phyloP scores from a whole-genome alignment of 352 stramenopile species.

The Detonula confervacea region DNA sequence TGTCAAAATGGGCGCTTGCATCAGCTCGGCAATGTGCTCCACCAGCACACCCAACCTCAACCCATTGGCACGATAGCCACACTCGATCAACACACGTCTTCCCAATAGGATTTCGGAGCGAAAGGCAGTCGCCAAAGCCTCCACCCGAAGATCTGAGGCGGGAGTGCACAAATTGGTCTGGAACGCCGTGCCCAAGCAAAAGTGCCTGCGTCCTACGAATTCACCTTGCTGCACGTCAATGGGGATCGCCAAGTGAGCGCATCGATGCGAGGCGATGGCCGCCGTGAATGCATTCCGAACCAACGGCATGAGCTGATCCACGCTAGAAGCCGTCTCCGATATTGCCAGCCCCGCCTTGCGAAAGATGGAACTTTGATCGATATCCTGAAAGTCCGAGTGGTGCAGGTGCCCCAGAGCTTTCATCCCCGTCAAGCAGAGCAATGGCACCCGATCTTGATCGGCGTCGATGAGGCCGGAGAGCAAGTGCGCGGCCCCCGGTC shows the following conservation, averaged over 20 bases:
- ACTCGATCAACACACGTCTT: constrained; percentile 28
- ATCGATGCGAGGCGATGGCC: constrained; percentile 39
- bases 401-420: constrained; percentile 37
- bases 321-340: constrained; percentile 16
- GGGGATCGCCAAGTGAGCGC: constrained; percentile 55
- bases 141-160: constrained; percentile 22
- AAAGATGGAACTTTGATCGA: constrained; percentile 59
- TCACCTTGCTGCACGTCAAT: constrained; percentile 49
- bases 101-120: constrained; percentile 10
- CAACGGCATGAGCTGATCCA: constrained; percentile 52
- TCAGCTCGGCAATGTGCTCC: constrained; percentile 33
- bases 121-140: constrained; percentile 25
- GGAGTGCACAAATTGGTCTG: constrained; percentile 18
- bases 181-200: constrained; percentile 38
- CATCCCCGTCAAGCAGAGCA: constrained; percentile 57
- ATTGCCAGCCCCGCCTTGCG: constrained; percentile 47
- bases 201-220: constrained; percentile 28
- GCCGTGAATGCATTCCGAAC: constrained; percentile 51
- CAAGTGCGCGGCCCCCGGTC: constrained; percentile 41
- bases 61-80: constrained; percentile 30
- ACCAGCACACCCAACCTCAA: constrained; percentile 19
- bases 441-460: constrained; percentile 49
- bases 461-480: constrained; percentile 42
- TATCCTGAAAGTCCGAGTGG: constrained; percentile 63
- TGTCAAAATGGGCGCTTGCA: constrained; percentile 52